phyloP scores from a whole-genome alignment of 139 green algal genomes.

The Desmodesmus armatus region DNA sequence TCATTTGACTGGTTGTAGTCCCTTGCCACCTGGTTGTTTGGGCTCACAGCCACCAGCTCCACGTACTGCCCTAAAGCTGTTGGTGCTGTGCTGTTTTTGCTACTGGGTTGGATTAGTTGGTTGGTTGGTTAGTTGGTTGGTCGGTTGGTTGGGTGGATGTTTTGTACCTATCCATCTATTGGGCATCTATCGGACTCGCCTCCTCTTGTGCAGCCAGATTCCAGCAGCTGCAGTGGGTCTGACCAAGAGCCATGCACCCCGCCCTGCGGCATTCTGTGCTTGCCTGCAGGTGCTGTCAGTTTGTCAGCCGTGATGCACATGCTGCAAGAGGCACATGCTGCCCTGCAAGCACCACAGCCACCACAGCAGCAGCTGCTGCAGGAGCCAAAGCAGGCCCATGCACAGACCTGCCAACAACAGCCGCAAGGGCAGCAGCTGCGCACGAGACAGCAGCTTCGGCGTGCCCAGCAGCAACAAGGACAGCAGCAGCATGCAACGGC shows the following conservation, averaged over 20 bases:
- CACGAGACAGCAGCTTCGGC: background rate
- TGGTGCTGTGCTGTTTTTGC: no score
- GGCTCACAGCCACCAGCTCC: no score
- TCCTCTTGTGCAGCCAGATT: background rate
- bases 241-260: background rate
- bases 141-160: no score
- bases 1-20: no score
- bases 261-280: background rate
- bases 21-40: no score
- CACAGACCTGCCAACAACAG: no score
- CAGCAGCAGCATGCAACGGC: no score
- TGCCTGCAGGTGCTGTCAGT: background rate
- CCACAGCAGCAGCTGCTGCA: conserved; percentile 22
- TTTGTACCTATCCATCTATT: no score
- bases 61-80: no score
- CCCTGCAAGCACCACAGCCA: background rate
- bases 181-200: background rate
- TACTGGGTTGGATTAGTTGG: no score
- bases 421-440: background rate
- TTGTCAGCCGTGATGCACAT: background rate
- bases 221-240: background rate
- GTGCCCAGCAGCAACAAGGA: background rate
- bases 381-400: background rate
- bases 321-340: conserved; percentile 5
- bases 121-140: no score